phyloP scores from a whole-genome alignment of 306 rosid genomes.

The Trichosanthes cucumerina region DNA sequence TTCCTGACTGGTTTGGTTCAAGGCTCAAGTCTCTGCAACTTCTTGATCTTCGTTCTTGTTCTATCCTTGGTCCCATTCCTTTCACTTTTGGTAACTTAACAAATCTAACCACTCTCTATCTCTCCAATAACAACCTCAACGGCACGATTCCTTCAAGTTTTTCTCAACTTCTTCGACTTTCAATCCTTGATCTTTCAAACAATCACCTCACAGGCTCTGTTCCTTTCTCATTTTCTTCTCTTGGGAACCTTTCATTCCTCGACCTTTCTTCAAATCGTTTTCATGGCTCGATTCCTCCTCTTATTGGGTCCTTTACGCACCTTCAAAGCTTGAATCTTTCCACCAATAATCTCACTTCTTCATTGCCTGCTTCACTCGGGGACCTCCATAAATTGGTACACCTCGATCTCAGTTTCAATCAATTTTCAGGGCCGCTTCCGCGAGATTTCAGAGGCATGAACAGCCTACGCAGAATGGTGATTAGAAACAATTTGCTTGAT shows the following conservation, averaged over 20 bases:
- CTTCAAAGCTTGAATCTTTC: conserved; percentile 68
- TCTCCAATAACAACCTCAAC: conserved; percentile 52
- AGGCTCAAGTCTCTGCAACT: conserved; percentile 29
- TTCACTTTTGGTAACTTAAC: conserved; percentile 47
- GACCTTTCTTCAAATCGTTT: conserved; percentile 53
- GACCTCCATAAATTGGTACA: conserved; percentile 50
- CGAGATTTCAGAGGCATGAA: conserved; percentile 37
- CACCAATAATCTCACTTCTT: conserved; percentile 34
- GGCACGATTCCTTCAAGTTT: conserved; percentile 49
- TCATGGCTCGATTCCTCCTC: conserved; percentile 37
- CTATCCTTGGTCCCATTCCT: conserved; percentile 50
- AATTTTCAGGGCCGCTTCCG: conserved; percentile 33
- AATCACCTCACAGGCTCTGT: conserved; percentile 43
- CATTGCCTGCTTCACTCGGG: conserved; percentile 51
- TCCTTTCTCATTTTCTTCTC: conserved; percentile 35
- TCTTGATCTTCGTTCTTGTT: conserved; percentile 77
- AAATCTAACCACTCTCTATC: conserved; percentile 44
- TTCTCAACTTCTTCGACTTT: conserved; percentile 43
- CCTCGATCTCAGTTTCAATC: conserved; percentile 74
- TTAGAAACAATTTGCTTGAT: conserved; percentile 38
- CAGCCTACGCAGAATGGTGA: conserved; percentile 40
- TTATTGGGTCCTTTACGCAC: conserved; percentile 43
- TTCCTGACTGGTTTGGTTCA: conserved; percentile 70
- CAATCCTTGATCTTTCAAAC: conserved; percentile 54
- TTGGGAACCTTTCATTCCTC: conserved; percentile 47